A percentile compares a stretch with the other conserved stretches of the same genome.
Evolutionary conservation across 2,329 filamentous ascomycete genomes (phyloP).

Genomic region (Xylaria multiplex): DNA sequence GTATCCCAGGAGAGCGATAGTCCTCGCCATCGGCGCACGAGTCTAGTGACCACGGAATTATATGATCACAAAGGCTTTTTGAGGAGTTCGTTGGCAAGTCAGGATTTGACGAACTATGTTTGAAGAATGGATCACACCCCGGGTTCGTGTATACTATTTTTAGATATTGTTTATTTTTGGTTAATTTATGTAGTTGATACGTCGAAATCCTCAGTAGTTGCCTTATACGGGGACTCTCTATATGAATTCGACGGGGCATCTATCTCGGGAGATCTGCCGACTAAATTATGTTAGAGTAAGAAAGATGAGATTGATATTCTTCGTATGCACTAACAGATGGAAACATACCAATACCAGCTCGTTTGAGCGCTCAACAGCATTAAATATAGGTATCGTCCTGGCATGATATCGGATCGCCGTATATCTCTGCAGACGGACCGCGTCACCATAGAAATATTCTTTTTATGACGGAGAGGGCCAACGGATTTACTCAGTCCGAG

Average conservation of each 20-base stretch:
- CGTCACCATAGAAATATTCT: not conserved
- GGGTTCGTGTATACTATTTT: constrained; percentile 34
- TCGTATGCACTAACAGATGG: not conserved
- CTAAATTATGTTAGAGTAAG: constrained; percentile 30
- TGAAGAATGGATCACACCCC: constrained; percentile 13
- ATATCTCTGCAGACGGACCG: not conserved
- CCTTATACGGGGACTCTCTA: not conserved
- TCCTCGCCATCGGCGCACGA: constrained; percentile 19
- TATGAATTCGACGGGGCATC: constrained; percentile 2
- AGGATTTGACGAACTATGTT: constrained; percentile 1
- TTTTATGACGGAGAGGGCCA: not conserved
- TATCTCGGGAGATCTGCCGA: not conserved
- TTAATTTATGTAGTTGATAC: constrained; percentile 27
- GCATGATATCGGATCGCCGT: not conserved
- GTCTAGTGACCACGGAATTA: constrained; percentile 39
- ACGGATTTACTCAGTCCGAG: constrained; percentile 46
- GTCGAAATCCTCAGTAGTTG: not conserved
- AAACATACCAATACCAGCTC: constrained; percentile 28
- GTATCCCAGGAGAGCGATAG: constrained; percentile 3
- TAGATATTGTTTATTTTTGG: constrained; percentile 29
- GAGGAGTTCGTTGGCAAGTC: constrained; percentile 35
- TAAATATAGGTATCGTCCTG: constrained; percentile 3
- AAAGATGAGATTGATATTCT: not conserved
- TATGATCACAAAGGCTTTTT: constrained; percentile 45
- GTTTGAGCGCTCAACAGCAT: not conserved